phyloP scores from a whole-genome alignment of 1,284 basidiomycete genomes.

The Tylopilus sp. region DNA sequence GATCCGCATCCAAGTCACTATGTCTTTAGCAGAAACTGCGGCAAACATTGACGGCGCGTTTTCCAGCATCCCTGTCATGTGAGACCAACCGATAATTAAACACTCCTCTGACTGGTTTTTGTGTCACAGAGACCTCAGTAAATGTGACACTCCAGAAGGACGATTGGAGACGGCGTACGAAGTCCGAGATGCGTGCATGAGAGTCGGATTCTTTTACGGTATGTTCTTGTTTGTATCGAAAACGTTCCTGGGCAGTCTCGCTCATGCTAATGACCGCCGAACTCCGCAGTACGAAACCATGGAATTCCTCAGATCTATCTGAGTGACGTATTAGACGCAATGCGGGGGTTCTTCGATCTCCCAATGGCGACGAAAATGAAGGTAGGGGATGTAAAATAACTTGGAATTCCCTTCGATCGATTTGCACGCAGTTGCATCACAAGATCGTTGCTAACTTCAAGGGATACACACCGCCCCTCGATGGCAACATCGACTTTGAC shows the following conservation, averaged over 20 bases:
- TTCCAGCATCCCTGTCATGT: slow-evolving; percentile 41
- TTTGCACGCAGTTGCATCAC: slow-evolving; percentile 69
- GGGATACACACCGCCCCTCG: slow-evolving; percentile 79
- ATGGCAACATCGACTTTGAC: slow-evolving; percentile 73
- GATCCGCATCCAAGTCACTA: slow-evolving; percentile 2
- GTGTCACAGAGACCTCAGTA: slow-evolving; percentile 34
- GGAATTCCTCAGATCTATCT: slow-evolving; percentile 71
- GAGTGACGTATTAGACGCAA: slow-evolving; percentile 60
- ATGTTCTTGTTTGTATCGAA: not conserved
- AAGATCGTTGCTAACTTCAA: slow-evolving; percentile 80
- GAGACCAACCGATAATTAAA: slow-evolving; percentile 11
- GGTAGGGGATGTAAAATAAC: slow-evolving; percentile 46
- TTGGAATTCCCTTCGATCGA: not conserved
- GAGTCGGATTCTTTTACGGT: slow-evolving; percentile 48
- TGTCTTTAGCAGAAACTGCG: slow-evolving; percentile 37
- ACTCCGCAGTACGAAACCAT: slow-evolving; percentile 74
- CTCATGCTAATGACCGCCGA: not conserved
- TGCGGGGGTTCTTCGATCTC: slow-evolving; percentile 74
- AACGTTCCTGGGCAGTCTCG: not conserved
- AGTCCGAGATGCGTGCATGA: slow-evolving; percentile 44
- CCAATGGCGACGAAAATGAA: slow-evolving; percentile 70
- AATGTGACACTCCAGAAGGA: slow-evolving; percentile 31
- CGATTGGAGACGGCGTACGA: slow-evolving; percentile 31
- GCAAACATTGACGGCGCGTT: slow-evolving; percentile 35
- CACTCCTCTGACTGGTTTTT: not conserved